phyloP scores from a whole-genome alignment of 2,329 filamentous ascomycete species.

The Plectosphaerella plurivora region DNA sequence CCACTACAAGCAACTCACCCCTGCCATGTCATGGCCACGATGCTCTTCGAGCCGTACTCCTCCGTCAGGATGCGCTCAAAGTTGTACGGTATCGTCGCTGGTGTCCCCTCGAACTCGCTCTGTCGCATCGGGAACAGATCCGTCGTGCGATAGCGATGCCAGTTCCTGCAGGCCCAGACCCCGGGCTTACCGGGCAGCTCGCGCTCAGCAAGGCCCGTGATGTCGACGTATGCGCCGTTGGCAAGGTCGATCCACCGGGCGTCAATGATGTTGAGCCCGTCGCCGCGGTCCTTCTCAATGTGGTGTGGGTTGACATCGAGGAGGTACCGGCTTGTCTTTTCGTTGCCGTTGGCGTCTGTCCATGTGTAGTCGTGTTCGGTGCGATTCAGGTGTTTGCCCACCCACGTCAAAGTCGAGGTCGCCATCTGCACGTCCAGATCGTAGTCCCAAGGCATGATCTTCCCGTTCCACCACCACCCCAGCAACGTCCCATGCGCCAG shows the following conservation, averaged over 20 bases:
- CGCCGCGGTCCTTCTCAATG: slow-evolving; percentile 53
- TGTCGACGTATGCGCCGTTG: slow-evolving; percentile 79
- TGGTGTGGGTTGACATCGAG: slow-evolving; percentile 75
- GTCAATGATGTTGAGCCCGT: slow-evolving; percentile 77
- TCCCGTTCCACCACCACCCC: slow-evolving; percentile 84
- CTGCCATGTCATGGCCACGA: slow-evolving; percentile 56
- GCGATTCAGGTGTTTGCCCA: slow-evolving; percentile 64
- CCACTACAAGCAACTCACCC: slow-evolving; percentile 42
- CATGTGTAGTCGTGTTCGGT: slow-evolving; percentile 57
- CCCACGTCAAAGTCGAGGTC: slow-evolving; percentile 58
- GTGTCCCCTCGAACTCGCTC: slow-evolving; percentile 70
- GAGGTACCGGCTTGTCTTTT: slow-evolving; percentile 52
- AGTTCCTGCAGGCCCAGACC: slow-evolving; percentile 75
- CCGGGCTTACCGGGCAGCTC: slow-evolving; percentile 55
- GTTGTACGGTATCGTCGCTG: slow-evolving; percentile 63
- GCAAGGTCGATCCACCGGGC: slow-evolving; percentile 74
- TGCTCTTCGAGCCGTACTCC: slow-evolving; percentile 60
- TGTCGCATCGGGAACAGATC: slow-evolving; percentile 74
- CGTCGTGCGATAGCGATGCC: slow-evolving; percentile 64
- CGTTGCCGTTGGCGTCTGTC: slow-evolving; percentile 34
- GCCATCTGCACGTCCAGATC: slow-evolving; percentile 80
- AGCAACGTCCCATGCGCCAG: slow-evolving; percentile 79
- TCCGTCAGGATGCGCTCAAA: slow-evolving; percentile 62
- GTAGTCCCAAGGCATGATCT: slow-evolving; percentile 79
- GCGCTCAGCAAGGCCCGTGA: slow-evolving; percentile 70